Conservation (phyloP, 2,329 filamentous ascomycete species). For the Didymella keratinophila region DNA sequence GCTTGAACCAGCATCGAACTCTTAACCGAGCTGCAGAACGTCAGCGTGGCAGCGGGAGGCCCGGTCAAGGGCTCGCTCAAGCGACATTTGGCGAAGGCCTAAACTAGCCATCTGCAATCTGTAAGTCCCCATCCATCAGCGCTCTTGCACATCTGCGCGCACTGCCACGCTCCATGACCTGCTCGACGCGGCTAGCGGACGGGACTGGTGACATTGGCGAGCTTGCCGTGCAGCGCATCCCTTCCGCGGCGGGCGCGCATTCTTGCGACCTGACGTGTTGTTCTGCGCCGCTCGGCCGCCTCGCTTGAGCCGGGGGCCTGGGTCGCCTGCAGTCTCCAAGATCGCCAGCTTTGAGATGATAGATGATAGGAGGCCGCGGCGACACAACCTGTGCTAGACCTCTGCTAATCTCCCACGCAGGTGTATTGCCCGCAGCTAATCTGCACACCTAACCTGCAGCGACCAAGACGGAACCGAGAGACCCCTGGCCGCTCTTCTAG, state of each 20-base stretch:
- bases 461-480: constrained; percentile 25
- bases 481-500: constrained; percentile 21
- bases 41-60: constrained; percentile 22
- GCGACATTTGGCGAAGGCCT: constrained; percentile 23
- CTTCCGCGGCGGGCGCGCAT: constrained; percentile 18
- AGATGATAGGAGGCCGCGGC: neutral
- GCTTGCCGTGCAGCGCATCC: constrained; percentile 1
- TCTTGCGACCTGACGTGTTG: constrained; percentile 24
- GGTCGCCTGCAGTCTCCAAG: neutral
- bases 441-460: constrained; percentile 15
- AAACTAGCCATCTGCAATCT: constrained; percentile 10
- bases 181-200: constrained; percentile 34
- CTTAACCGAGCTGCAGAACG: constrained; percentile 22
- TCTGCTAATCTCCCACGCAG: constrained; percentile 28
- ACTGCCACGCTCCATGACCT: constrained; percentile 34
- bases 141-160: constrained; percentile 10
- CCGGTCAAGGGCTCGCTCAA: constrained; percentile 23
- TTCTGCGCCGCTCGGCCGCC: constrained; percentile 7
- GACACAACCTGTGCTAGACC: neutral
- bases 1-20: constrained; percentile 17
- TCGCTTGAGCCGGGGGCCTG: constrained; percentile 1
- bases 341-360: neutral
- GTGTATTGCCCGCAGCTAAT: neutral
- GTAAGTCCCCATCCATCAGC: constrained; percentile 13
- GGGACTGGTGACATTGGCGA: constrained; percentile 1